These are phyloP conservation scores for Penicillium tannophilum DNA, from an alignment of 495 filamentous ascomycete species.

Conservation along the genomic window DNA sequence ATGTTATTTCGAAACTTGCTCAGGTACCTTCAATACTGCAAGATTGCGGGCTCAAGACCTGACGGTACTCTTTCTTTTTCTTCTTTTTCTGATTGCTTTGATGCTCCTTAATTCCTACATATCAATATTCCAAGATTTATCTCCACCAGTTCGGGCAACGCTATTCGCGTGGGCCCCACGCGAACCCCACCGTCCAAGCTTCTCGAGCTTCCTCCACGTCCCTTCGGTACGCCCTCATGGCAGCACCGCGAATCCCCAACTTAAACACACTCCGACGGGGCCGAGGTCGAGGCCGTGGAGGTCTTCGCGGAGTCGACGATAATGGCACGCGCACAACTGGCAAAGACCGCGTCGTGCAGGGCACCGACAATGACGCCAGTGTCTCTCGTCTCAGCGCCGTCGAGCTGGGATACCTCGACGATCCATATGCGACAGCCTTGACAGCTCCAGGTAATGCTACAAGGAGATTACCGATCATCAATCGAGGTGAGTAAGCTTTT, in stretches of 20 bases:
- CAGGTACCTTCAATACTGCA: no score
- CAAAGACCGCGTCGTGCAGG: constrained; percentile 69
- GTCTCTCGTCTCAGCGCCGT: constrained; percentile 88
- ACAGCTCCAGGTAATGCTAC: constrained; percentile 47
- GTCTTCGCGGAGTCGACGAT: constrained; percentile 25
- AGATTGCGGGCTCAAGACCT: no score
- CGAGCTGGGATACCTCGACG: constrained; percentile 80
- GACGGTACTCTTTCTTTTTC: no score
- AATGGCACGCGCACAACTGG: constrained; percentile 29
- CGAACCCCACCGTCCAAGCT: constrained; percentile 19
- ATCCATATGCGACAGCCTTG: constrained; percentile 74
- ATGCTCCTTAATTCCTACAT: background rate
- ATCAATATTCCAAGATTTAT: background rate
- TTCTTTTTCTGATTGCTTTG: no score
- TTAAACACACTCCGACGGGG: constrained; percentile 66
- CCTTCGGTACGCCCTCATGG: constrained; percentile 51
- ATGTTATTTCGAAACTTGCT: no score
- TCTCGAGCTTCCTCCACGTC: constrained; percentile 22
- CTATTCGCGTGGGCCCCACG: constrained; percentile 11
- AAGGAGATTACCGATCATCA: constrained; percentile 83
- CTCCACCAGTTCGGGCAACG: constrained; percentile 3
- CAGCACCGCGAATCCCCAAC: constrained; percentile 74
- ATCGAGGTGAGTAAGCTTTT: constrained; percentile 64
- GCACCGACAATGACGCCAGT: constrained; percentile 90
- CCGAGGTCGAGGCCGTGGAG: constrained; percentile 46